Evolutionary conservation across 495 filamentous ascomycete species (phyloP).

Genomic region (Penicillium bialowiezense): DNA sequence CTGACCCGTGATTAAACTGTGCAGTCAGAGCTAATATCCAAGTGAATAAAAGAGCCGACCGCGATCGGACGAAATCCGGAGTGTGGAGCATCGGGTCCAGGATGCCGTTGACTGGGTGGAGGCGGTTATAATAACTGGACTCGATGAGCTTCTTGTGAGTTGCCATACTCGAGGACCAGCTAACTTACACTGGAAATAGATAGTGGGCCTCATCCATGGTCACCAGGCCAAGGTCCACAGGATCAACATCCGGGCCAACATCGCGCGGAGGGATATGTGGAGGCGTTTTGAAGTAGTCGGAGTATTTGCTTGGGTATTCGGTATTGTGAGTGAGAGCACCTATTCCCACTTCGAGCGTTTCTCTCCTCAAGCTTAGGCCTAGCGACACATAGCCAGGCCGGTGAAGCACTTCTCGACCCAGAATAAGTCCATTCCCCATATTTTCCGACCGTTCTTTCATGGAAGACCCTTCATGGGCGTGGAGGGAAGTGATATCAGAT

Average conservation of each 20-base stretch:
- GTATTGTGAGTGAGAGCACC: slow-evolving; percentile 10
- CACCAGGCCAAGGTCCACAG: slow-evolving; percentile 59
- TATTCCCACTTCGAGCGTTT: slow-evolving; percentile 14
- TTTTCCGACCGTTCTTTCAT: no score
- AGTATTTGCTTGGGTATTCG: slow-evolving; percentile 2
- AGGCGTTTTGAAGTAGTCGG: slow-evolving; percentile 19
- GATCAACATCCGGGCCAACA: slow-evolving; percentile 56
- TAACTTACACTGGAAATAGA: slow-evolving; percentile 54
- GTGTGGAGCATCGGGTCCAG: slow-evolving; percentile 61
- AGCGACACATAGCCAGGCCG: slow-evolving; percentile 20
- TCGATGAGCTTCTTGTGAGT: not conserved
- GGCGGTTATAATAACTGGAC: slow-evolving; percentile 57
- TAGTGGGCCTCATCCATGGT: slow-evolving; percentile 52
- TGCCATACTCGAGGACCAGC: not conserved
- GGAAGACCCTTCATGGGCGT: no score
- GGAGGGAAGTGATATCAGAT: not conserved
- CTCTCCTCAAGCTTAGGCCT: slow-evolving; percentile 16
- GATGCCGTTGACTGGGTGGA: slow-evolving; percentile 64
- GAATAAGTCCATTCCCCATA: not conserved
- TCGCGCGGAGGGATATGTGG: slow-evolving; percentile 28
- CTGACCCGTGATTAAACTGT: slow-evolving; percentile 54
- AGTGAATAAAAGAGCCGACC: slow-evolving; percentile 62
- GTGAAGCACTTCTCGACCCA: slow-evolving; percentile 11
- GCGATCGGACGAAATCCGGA: slow-evolving; percentile 54
- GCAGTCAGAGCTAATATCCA: slow-evolving; percentile 61